Evolutionary conservation across 2,329 filamentous ascomycete genomes (phyloP), one percentile per base, ranked within the genome.

Genomic region (Decorospora gaudefroyi): DNA sequence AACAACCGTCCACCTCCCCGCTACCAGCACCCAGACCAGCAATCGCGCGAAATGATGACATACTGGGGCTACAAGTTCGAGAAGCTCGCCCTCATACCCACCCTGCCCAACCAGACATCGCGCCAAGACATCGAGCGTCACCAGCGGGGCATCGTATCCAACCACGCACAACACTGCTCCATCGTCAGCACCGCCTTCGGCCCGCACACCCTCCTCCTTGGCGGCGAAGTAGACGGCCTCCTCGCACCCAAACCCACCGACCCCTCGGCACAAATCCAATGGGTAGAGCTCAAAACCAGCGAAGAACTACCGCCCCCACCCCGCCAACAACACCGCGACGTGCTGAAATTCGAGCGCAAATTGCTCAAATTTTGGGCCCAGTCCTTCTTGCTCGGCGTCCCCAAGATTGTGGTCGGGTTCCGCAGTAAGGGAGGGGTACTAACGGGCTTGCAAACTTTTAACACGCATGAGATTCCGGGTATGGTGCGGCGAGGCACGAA

Each of bases 61-160:
- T 99, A 85, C 65, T 97, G 92, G 92, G 92, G 92, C 23, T 99
- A 99, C 75, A 99, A 99, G 68, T 99, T 99, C 62, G 93, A 99
- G 71, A 87, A 89, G 0, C 72, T 99, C 1, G 84, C 85, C 5
- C 85, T 93, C 2, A 74, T 97, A 3, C 85, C 88, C 2, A 74
- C 78, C 2, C 80, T 86, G 0, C 96, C 91, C 84, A 93, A 90
- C 86, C 81, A 86, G 43, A 86, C 83, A 0, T 75, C 84, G 0
- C 82, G 88, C 42, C 85, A 88, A 1, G 83, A 85, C 46, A 96
- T 99, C 51, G 91, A 96, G 65, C 75, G 73, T 42, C 83, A 93
- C 18, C 83, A 87, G 29, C 69, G 82, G 2, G 77, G 86, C 41
- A 63, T 85, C 6, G 91, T 96, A 35, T 91, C 86, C 68, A 99